Percentiles rank a stretch among this genome's conserved stretches.
Conservation (phyloP, 2,329 filamentous ascomycete species). For the Leptographium wingfieldii region DNA sequence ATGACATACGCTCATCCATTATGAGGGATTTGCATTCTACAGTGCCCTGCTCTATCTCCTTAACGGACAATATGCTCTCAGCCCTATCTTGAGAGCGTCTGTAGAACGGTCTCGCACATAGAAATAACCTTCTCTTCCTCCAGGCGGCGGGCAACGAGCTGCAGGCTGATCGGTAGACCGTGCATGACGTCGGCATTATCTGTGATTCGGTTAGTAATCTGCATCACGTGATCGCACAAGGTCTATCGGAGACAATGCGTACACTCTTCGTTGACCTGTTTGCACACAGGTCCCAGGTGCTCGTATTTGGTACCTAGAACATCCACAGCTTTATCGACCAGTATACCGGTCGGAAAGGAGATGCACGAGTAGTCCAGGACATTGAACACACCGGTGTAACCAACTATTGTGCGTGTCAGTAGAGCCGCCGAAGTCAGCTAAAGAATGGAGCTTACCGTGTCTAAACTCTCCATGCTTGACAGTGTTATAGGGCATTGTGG, state of each 20-base stretch:
- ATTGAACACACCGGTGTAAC: constrained; percentile 37
- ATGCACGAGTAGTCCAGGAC: constrained; percentile 34
- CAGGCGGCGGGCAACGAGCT: constrained; percentile 27
- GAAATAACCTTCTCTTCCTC: constrained; percentile 28
- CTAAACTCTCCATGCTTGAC: constrained; percentile 30
- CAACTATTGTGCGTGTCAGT: constrained; percentile 21
- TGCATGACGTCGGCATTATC: constrained; percentile 10
- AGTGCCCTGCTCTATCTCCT: neutral
- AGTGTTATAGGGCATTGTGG: constrained; percentile 33
- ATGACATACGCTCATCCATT: no score
- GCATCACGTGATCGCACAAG: neutral
- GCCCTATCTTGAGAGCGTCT: neutral
- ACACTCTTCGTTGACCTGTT: constrained; percentile 29
- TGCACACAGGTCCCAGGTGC: constrained; percentile 25
- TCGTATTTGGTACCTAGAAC: constrained; percentile 16
- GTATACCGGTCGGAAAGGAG: constrained; percentile 31
- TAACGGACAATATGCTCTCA: neutral
- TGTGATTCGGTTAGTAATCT: neutral
- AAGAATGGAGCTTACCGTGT: constrained; percentile 21
- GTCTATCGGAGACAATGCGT: constrained; percentile 15
- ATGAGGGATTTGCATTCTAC: neutral
- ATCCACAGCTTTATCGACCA: constrained; percentile 28
- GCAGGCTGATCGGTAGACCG: constrained; percentile 14
- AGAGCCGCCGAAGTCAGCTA: neutral
- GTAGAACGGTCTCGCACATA: constrained; percentile 18